Percentiles rank a stretch among this genome's conserved stretches.
phyloP scores from a whole-genome alignment of 768 basidiomycete species.

The Rubroboletus satanas region DNA sequence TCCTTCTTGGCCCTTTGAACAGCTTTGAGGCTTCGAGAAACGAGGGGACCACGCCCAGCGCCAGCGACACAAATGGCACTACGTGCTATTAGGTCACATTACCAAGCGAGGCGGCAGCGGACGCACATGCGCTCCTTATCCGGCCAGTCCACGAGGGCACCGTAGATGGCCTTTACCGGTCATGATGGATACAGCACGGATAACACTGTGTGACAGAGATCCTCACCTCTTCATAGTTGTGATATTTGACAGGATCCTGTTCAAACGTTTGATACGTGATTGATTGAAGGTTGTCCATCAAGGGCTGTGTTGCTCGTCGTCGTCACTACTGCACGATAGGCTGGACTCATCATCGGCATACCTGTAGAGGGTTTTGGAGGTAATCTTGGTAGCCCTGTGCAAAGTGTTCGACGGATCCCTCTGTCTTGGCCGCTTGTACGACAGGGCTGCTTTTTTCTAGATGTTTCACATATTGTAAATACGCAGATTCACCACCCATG shows the following conservation, averaged over 20 bases:
- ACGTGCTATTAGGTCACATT: conserved; percentile 15
- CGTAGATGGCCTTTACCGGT: conserved; percentile 63
- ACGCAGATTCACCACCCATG: conserved; percentile 80
- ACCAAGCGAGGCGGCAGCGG: conserved; percentile 28
- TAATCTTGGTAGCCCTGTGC: conserved; percentile 93
- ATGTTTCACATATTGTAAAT: conserved; percentile 84
- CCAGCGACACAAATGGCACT: conserved; percentile 91
- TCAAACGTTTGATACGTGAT: conserved; percentile 98
- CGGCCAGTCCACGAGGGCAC: conserved; percentile 73
- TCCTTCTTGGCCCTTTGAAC: conserved; percentile 60
- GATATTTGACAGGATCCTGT: conserved; percentile 95
- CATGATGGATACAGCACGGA: conserved; percentile 8
- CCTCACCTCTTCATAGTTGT: conserved; percentile 86
- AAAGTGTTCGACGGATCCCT: conserved; percentile 83
- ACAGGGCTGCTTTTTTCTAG: conserved; percentile 73
- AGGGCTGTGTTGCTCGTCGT: conserved; percentile 49
- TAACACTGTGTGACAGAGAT: conserved; percentile 7
- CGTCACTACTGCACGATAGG: conserved; percentile 5
- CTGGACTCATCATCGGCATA: conserved; percentile 28
- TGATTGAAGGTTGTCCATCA: conserved; percentile 97
- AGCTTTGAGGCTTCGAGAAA: conserved; percentile 78
- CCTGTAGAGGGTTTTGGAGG: conserved; percentile 92
- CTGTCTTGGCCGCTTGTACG: conserved; percentile 57
- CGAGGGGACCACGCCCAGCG: conserved; percentile 91
- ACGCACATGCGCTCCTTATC: conserved; percentile 55